A percentile compares a stretch with the other conserved stretches of the same genome.
Conservation (phyloP, 345 rosid genomes). For the Cardamine chenopodiifolia region DNA sequence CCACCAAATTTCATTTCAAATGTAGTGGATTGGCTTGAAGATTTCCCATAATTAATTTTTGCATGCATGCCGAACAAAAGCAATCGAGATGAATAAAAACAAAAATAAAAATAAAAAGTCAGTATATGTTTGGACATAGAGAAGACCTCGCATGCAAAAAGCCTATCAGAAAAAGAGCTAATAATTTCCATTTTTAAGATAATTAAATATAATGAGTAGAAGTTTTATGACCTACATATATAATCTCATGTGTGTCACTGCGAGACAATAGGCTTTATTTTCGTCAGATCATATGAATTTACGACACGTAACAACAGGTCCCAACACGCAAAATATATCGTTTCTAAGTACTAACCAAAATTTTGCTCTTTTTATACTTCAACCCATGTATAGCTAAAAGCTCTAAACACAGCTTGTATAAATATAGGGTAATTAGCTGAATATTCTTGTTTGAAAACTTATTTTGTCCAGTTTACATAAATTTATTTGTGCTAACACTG, state of each 20-base stretch:
- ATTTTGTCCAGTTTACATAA: not conserved
- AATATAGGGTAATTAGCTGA: not conserved
- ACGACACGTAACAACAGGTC: not conserved
- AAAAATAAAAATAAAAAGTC: constrained; percentile 2
- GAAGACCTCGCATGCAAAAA: constrained; percentile 42
- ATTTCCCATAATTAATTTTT: constrained; percentile 26
- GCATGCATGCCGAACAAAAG: constrained; percentile 46
- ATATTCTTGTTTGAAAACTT: not conserved
- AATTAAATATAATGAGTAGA: not conserved
- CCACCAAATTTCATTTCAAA: constrained; percentile 33
- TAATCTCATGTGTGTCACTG: not conserved
- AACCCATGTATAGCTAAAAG: not conserved
- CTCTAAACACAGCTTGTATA: not conserved
- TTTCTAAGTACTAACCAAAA: no score
- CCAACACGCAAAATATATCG: not conserved
- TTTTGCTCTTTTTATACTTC: not conserved
- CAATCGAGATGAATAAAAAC: constrained; percentile 26
- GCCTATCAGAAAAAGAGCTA: constrained; percentile 28
- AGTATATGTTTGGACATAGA: constrained; percentile 38
- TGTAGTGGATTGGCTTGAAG: constrained; percentile 18
- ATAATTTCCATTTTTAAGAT: not conserved
- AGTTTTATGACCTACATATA: not conserved
- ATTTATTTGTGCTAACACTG: not conserved
- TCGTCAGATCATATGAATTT: not conserved
- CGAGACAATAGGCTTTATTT: not conserved